phyloP scores from a whole-genome alignment of 306 rosid species.

The Malus sylvestris region DNA sequence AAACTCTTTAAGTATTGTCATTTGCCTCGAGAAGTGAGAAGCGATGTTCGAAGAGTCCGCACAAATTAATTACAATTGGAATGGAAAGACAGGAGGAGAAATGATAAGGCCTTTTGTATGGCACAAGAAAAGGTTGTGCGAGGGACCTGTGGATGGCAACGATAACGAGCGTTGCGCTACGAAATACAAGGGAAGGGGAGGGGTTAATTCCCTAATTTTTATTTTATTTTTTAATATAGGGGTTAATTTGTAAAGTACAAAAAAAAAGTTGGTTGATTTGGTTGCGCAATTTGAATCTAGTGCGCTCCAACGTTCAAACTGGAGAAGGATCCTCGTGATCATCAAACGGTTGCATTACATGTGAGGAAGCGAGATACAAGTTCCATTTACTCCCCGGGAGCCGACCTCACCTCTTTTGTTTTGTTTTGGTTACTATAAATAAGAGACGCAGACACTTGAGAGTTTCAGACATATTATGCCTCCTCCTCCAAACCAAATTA shows the following conservation, averaged over 20 bases:
- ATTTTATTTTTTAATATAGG: no score
- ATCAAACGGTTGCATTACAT: slow-evolving; percentile 89
- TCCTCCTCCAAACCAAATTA: no score
- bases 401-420: no score
- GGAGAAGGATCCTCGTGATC: slow-evolving; percentile 68
- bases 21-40: background rate
- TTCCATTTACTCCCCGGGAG: no score
- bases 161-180: background rate
- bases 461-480: no score
- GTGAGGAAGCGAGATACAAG: slow-evolving; percentile 32
- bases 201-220: no score
- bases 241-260: background rate
- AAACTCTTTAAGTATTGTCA: no score
- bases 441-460: slow-evolving; percentile 13
- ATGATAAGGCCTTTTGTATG: background rate
- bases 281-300: slow-evolving; percentile 51
- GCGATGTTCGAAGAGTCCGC: background rate
- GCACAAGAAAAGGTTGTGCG: background rate
- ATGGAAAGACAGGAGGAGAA: background rate
- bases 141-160: background rate
- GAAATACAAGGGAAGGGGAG: background rate
- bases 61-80: no score
- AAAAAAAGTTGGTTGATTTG: background rate
- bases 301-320: slow-evolving; percentile 97
- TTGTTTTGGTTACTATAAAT: slow-evolving; percentile 48